phyloP scores from a whole-genome alignment of 495 filamentous ascomycete genomes.

The Zalerion maritima region DNA sequence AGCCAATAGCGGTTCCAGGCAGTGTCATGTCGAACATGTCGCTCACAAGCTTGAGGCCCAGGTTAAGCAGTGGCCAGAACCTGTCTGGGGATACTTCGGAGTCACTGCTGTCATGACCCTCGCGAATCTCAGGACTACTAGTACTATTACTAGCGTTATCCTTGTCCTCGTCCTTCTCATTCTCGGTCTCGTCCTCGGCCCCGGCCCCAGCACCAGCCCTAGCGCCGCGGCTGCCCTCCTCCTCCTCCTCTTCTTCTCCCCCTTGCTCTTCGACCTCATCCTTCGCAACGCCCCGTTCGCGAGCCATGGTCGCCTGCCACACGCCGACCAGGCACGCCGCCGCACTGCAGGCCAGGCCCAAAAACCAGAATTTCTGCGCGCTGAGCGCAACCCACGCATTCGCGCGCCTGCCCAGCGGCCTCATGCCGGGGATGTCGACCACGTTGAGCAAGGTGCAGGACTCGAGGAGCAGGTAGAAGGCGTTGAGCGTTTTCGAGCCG shows the following conservation, averaged over 20 bases:
- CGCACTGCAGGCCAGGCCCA: slow-evolving; percentile 28
- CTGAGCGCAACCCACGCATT: slow-evolving; percentile 25
- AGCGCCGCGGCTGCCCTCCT: slow-evolving; percentile 1
- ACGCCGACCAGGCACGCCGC: slow-evolving; percentile 12
- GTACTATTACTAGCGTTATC: no score
- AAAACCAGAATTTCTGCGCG: slow-evolving; percentile 52
- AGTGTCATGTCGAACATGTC: slow-evolving; percentile 43
- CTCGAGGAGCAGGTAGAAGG: slow-evolving; percentile 34
- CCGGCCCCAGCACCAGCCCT: slow-evolving; percentile 6
- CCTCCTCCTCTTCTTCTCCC: slow-evolving; percentile 4
- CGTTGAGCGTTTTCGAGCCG: slow-evolving; percentile 25
- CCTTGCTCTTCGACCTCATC: slow-evolving; percentile 5
- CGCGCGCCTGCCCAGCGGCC: slow-evolving; percentile 16
- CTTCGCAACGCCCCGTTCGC: background rate
- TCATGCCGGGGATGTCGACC: slow-evolving; percentile 34
- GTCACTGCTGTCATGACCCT: no score
- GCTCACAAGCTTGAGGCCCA: slow-evolving; percentile 27
- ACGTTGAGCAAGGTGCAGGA: slow-evolving; percentile 22
- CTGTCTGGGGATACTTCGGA: no score
- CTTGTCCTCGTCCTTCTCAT: slow-evolving; percentile 1
- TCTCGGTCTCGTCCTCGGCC: slow-evolving; percentile 2
- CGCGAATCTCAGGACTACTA: no score
- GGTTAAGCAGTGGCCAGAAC: no score
- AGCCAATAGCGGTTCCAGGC: slow-evolving; percentile 39
- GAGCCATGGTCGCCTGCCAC: slow-evolving; percentile 7